These are phyloP conservation scores for Triticum monococcum DNA, from an alignment of 176 grass and related monocot genomes.

Conservation along the genomic window DNA sequence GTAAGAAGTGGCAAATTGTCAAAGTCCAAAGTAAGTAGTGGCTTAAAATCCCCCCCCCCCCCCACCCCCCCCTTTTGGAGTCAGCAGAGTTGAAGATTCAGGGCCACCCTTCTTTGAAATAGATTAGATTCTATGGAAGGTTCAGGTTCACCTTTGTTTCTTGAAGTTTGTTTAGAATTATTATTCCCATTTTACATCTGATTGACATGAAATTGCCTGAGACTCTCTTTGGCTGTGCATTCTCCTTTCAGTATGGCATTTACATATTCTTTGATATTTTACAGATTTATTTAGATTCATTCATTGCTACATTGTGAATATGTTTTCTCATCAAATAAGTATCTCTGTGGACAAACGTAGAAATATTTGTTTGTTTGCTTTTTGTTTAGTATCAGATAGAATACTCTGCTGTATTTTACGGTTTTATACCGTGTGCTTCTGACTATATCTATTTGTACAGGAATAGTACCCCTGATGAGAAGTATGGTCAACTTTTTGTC, in stretches of 20 bases:
- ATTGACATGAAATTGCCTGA: background rate
- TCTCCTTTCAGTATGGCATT: background rate
- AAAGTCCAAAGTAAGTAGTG: too few species aligned
- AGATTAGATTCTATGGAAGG: background rate
- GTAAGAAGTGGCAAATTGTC: too few species aligned
- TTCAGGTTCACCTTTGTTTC: background rate
- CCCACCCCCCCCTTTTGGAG: background rate
- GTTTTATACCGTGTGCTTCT: constrained; percentile 5
- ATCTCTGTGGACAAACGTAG: background rate
- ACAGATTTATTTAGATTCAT: background rate
- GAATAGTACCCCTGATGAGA: constrained; percentile 78
- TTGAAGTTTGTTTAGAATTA: background rate
- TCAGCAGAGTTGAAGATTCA: background rate
- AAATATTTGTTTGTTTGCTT: constrained; percentile 3
- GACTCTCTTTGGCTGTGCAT: background rate
- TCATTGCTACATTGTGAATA: background rate
- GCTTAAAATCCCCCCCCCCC: too few species aligned
- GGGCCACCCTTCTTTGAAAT: background rate
- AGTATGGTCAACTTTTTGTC: constrained; percentile 67
- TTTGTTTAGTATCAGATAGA: background rate
- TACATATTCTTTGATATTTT: background rate
- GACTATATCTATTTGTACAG: constrained; percentile 39
- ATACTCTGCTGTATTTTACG: background rate
- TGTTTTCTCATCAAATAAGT: constrained; percentile 11
- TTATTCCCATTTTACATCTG: background rate